Evolutionary conservation across 2,329 filamentous ascomycete genomes (phyloP).

Genomic region (Ophiostoma ips): DNA sequence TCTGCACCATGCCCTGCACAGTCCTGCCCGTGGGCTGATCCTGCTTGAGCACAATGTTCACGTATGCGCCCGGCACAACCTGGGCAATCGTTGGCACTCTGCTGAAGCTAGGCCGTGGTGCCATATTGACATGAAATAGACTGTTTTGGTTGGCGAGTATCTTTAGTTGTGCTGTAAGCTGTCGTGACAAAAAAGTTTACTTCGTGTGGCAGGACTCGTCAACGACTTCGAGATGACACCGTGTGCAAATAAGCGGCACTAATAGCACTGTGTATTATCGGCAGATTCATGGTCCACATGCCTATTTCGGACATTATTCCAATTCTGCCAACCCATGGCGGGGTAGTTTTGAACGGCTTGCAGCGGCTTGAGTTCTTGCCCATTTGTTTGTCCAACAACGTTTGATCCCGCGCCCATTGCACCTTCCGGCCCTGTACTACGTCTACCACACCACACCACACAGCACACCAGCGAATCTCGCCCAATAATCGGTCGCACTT

Average conservation of each 20-base stretch:
- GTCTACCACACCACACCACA: no score
- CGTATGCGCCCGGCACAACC: constrained; percentile 46
- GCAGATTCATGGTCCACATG: no score
- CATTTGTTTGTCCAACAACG: no score
- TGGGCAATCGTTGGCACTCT: constrained; percentile 17
- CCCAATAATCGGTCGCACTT: not conserved
- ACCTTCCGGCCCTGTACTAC: not conserved
- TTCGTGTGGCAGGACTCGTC: no score
- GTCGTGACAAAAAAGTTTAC: not conserved
- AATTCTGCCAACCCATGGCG: no score
- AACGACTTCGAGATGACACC: no score
- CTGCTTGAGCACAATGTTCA: constrained; percentile 61
- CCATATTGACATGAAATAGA: not conserved
- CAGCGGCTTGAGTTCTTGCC: not conserved
- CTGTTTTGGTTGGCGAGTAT: no score
- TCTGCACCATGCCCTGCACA: constrained; percentile 50
- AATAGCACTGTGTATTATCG: no score
- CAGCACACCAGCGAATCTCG: no score
- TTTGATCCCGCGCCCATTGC: not conserved
- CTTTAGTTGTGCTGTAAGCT: not conserved
- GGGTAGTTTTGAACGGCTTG: not conserved
- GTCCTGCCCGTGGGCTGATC: constrained; percentile 64
- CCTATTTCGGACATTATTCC: no score
- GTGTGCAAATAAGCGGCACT: no score
- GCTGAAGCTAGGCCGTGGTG: not conserved